Conservation (phyloP, 2,329 filamentous ascomycete species). For the Malbranchea cinnamomea region DNA sequence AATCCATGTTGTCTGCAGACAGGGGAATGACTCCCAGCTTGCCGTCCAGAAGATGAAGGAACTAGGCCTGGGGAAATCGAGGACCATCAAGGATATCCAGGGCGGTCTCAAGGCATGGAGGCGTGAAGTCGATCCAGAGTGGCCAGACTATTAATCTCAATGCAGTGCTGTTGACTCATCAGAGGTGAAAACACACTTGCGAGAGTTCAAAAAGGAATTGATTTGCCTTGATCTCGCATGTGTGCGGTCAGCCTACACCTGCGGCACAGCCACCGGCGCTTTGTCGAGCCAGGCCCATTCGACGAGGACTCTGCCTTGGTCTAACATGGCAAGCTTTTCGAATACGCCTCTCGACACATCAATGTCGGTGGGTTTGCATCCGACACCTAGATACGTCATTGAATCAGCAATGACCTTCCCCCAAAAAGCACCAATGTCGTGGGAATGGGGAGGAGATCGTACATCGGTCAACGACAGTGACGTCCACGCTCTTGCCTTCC, state of each 20-base stretch:
- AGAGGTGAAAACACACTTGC: too few species aligned
- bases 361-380: conserved; percentile 34
- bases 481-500: conserved; percentile 40
- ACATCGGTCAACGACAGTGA: conserved; percentile 57
- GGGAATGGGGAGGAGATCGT: conserved; percentile 7
- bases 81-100: conserved; percentile 26
- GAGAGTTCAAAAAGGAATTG: too few species aligned
- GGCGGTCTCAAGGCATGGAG: conserved; percentile 31
- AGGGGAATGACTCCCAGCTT: conserved; percentile 35
- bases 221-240: too few species aligned
- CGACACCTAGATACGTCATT: conserved; percentile 21
- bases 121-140: conserved; percentile 25
- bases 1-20: conserved; percentile 32
- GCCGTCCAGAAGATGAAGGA: conserved; percentile 29
- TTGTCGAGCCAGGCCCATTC: conserved; percentile 37
- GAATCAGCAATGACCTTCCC: neutral
- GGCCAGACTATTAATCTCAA: conserved; percentile 26
- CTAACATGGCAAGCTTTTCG: conserved; percentile 30
- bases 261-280: conserved; percentile 15
- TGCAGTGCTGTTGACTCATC: too few species aligned
- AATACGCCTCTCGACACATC: conserved; percentile 37
- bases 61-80: conserved; percentile 19
- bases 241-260: conserved; percentile 1
- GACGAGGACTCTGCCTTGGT: conserved; percentile 32
- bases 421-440: too few species aligned